A percentile compares a stretch with the other conserved stretches of the same genome.
These are phyloP conservation scores for Mycena floridula DNA, from an alignment of 768 basidiomycete genomes.

Conservation along the genomic window DNA sequence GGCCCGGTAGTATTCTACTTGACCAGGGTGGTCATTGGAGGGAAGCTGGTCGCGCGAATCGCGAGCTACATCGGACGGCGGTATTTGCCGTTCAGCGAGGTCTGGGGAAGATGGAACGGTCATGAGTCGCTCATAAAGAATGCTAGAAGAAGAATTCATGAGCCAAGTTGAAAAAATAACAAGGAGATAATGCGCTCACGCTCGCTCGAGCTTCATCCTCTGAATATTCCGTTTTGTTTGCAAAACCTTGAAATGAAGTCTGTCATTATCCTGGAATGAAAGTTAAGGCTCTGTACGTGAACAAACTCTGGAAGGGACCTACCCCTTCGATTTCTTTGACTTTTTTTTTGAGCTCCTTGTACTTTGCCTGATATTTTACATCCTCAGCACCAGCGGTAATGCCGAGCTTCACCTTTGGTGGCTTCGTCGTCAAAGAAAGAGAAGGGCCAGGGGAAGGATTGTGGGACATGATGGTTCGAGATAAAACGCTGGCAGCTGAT, in stretches of 20 bases:
- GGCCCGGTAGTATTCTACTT: too few species aligned
- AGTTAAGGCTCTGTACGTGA: conserved; percentile 6
- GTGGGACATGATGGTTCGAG: conserved; percentile 58
- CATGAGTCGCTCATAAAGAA: conserved; percentile 75
- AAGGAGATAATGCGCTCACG: conserved; percentile 48
- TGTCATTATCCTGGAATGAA: conserved; percentile 73
- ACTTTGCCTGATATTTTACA: conserved; percentile 82
- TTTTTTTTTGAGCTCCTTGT: conserved; percentile 83
- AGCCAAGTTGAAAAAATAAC: conserved; percentile 11
- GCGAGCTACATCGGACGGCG: too few species aligned
- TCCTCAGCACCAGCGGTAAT: conserved; percentile 80
- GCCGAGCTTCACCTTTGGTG: conserved; percentile 47
- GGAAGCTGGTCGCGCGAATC: too few species aligned
- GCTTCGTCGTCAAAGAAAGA: conserved; percentile 36
- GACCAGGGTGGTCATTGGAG: too few species aligned
- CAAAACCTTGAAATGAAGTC: conserved; percentile 74
- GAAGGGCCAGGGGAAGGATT: conserved; percentile 49
- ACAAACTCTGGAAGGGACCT: conserved; percentile 23
- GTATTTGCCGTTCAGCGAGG: too few species aligned
- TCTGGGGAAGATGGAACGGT: conserved; percentile 51
- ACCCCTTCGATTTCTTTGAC: conserved; percentile 83
- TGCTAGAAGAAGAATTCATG: conserved; percentile 31
- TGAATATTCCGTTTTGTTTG: conserved; percentile 79
- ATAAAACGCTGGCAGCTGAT: conserved; percentile 30
- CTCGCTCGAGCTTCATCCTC: conserved; percentile 82